Evolutionary conservation across 2,329 filamentous ascomycete species (phyloP), one percentile per base, ranked within the genome.

Genomic region (Didymella pinodella): DNA sequence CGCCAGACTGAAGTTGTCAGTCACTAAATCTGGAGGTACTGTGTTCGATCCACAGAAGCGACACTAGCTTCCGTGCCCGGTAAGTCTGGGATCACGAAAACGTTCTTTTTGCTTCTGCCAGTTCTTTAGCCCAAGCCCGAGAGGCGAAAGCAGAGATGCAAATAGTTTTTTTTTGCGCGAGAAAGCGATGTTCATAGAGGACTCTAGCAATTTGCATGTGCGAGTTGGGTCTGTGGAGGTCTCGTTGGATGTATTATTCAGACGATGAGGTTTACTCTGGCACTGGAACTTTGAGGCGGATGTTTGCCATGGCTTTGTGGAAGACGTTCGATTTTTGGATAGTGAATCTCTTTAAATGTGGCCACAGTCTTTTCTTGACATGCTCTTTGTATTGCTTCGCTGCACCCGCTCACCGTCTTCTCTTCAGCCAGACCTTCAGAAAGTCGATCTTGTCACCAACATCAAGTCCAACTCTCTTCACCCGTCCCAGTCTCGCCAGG

Each of bases 401-500:
- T 3, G 8, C 18, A 12, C 38, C 38, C 12, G 11, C n/a, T 43
- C 18, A 57, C 18, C 72, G 58, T 63, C 56, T 70, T 61, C 67
- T 79, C 71, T 78, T 83, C 46, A 72, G 81, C 88, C 88, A 94
- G 29, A 88, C 88, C 54, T 88, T 84, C 28, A 96, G 84, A 77
- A 99, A 99, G 6, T 88, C 86, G 25, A 83, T 81, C 82, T 99
- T 99, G 61, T 98, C 92, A 68, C 84, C 82, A 54, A 96, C 83
- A 0, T 92, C 93, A 65, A 99, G 76, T 0, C 91, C 93, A 1
- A 99, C 92, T 55, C 94, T 85, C 82, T 96, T 96, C 38, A 95
- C 93, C 61, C 95, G 83, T 1, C 93, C 92, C 52, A 99, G 77
- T 52, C 94, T 82, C n/a, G 95, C 93, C 55, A 99, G 81, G 11